phyloP scores from a whole-genome alignment of 2,329 filamentous ascomycete genomes.

The Scedosporium apiospermum region DNA sequence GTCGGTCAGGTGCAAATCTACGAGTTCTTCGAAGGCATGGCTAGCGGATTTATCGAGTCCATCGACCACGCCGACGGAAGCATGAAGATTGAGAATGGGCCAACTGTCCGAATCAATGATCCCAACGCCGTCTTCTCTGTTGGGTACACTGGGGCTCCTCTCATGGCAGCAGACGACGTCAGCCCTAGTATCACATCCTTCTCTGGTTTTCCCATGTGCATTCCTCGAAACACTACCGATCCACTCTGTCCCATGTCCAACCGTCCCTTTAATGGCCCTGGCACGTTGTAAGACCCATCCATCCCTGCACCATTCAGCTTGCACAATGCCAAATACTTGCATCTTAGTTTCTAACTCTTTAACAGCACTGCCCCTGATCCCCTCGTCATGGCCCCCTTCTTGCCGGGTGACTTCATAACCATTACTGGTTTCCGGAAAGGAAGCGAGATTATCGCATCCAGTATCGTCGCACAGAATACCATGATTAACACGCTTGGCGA shows the following conservation, averaged over 20 bases:
- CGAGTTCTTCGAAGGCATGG: slow-evolving; percentile 25
- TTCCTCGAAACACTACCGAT: slow-evolving; percentile 30
- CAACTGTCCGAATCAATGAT: slow-evolving; percentile 29
- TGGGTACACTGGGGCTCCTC: slow-evolving; percentile 24
- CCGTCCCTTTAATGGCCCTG: slow-evolving; percentile 21
- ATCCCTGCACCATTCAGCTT: background rate
- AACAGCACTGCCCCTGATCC: slow-evolving; percentile 23
- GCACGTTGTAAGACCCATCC: slow-evolving; percentile 19
- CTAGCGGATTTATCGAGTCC: slow-evolving; percentile 25
- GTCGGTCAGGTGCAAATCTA: slow-evolving; percentile 23
- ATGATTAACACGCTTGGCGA: slow-evolving; percentile 22
- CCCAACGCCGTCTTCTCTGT: slow-evolving; percentile 34
- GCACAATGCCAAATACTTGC: background rate
- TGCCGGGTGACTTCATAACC: slow-evolving; percentile 25
- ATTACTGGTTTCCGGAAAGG: slow-evolving; percentile 22
- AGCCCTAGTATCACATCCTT: slow-evolving; percentile 38
- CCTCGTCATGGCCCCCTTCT: slow-evolving; percentile 25
- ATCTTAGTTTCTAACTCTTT: background rate
- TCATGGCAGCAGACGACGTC: slow-evolving; percentile 37
- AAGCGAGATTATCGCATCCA: slow-evolving; percentile 23
- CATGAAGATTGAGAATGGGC: slow-evolving; percentile 23
- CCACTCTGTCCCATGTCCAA: slow-evolving; percentile 24
- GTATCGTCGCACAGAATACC: slow-evolving; percentile 25
- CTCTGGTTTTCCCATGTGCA: slow-evolving; percentile 42
- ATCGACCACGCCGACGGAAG: slow-evolving; percentile 22